Evolutionary conservation across 2,329 filamentous ascomycete species (phyloP).

Genomic region (Diaporthe ampelina): DNA sequence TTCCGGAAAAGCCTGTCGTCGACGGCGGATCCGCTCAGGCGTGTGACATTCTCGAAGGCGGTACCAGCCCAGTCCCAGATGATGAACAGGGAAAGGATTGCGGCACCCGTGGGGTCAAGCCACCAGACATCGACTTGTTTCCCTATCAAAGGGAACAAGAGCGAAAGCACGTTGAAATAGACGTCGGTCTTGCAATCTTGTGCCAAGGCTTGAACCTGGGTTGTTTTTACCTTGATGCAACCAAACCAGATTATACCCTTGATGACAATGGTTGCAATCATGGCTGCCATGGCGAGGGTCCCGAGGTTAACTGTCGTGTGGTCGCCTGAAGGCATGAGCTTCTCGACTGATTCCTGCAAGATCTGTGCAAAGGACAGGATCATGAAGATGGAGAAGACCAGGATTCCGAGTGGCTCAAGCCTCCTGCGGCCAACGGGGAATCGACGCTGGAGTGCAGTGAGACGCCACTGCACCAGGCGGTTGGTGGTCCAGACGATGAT

Average conservation of each 20-base stretch:
- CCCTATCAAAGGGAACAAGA: slow-evolving; percentile 74
- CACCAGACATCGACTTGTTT: slow-evolving; percentile 73
- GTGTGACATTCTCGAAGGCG: slow-evolving; percentile 70
- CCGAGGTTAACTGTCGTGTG: slow-evolving; percentile 62
- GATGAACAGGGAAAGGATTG: slow-evolving; percentile 74
- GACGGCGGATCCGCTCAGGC: slow-evolving; percentile 71
- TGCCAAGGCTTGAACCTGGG: slow-evolving; percentile 73
- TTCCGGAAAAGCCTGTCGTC: slow-evolving; percentile 66
- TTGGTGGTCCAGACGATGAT: slow-evolving; percentile 73
- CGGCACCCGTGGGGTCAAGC: slow-evolving; percentile 74
- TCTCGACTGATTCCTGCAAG: slow-evolving; percentile 70
- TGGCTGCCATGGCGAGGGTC: slow-evolving; percentile 67
- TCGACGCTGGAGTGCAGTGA: slow-evolving; percentile 62
- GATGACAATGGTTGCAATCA: slow-evolving; percentile 69
- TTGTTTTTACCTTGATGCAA: slow-evolving; percentile 72
- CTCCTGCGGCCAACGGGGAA: slow-evolving; percentile 71
- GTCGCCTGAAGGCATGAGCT: slow-evolving; percentile 63
- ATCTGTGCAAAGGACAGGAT: slow-evolving; percentile 74
- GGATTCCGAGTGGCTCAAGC: slow-evolving; percentile 72
- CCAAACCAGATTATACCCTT: slow-evolving; percentile 73
- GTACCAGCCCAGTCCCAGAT: slow-evolving; percentile 78
- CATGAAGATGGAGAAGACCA: slow-evolving; percentile 75
- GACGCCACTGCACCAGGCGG: slow-evolving; percentile 69
- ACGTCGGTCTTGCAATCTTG: slow-evolving; percentile 76
- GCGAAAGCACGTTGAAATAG: slow-evolving; percentile 73